These are phyloP conservation scores for Dovyalis caffra DNA, from an alignment of 345 rosid species.

Conservation along the genomic window DNA sequence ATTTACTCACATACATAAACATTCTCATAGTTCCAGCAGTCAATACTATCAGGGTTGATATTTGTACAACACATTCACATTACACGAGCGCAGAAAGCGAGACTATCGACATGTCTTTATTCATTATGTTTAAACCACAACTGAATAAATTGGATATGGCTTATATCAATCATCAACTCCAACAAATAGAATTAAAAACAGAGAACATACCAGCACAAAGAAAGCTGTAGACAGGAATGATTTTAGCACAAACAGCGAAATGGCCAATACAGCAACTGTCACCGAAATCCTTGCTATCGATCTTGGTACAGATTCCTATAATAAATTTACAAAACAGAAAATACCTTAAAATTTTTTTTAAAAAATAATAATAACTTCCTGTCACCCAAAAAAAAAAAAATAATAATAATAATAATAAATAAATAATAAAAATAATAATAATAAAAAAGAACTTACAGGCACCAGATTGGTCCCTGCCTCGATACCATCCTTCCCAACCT, in stretches of 20 bases:
- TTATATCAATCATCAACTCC: not conserved
- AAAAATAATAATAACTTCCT: too few relatives aligned
- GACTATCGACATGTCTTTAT: too few relatives aligned
- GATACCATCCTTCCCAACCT: constrained; percentile 77
- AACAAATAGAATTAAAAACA: not conserved
- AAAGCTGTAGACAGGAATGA: constrained; percentile 54
- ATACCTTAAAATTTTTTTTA: not conserved
- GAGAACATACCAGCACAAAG: constrained; percentile 66
- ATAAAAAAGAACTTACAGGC: constrained; percentile 59
- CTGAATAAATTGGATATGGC: too few relatives aligned
- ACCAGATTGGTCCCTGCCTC: constrained; percentile 79
- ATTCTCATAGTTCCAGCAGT: too few relatives aligned
- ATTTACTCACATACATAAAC: too few relatives aligned
- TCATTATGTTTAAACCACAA: too few relatives aligned
- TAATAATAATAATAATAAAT: too few relatives aligned
- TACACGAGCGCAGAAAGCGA: too few relatives aligned
- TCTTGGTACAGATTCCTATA: constrained; percentile 27
- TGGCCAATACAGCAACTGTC: constrained; percentile 38
- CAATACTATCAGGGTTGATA: too few relatives aligned
- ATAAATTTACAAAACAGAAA: not conserved
- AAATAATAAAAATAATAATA: too few relatives aligned
- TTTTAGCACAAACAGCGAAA: constrained; percentile 48
- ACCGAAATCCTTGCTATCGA: constrained; percentile 25
- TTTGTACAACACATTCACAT: too few relatives aligned
- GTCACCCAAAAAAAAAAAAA: too few relatives aligned